phyloP scores from a whole-genome alignment of 805 yeast species.

The Zygosaccharomyces pseudorouxii region DNA sequence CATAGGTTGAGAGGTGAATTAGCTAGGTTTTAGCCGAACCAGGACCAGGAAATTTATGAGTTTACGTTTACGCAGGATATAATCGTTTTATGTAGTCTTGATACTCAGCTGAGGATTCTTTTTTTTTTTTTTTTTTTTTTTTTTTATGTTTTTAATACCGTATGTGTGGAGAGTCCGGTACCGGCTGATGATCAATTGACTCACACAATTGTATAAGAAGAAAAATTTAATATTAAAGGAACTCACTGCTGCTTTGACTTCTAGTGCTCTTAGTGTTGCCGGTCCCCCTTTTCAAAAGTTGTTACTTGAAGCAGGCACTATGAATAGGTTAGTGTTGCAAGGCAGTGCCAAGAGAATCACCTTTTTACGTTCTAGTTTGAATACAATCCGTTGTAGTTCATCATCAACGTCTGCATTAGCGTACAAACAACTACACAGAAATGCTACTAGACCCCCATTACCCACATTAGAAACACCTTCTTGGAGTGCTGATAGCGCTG shows the following conservation, averaged over 20 bases:
- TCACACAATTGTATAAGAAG: not conserved
- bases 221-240: not conserved
- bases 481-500: constrained; percentile 97
- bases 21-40: not conserved
- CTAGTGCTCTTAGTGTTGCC: not conserved
- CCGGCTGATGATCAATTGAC: constrained; percentile 1
- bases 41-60: too few relatives aligned
- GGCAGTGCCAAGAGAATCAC: constrained; percentile 15
- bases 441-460: constrained; percentile 79
- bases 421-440: constrained; percentile 85
- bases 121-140: not conserved
- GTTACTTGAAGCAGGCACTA: not conserved
- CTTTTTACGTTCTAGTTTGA: not conserved
- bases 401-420: constrained; percentile 92
- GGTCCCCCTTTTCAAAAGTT: not conserved
- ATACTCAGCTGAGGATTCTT: not conserved
- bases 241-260: not conserved
- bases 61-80: not conserved
- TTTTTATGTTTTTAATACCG: not conserved
- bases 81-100: not conserved
- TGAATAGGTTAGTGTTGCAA: constrained; percentile 23
- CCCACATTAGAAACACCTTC: constrained; percentile 91
- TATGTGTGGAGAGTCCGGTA: not conserved
- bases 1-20: constrained; percentile 44
- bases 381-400: constrained; percentile 28